Conservation (phyloP, 495 filamentous ascomycete species). For the Hyphodiscus hymeniophilus region DNA sequence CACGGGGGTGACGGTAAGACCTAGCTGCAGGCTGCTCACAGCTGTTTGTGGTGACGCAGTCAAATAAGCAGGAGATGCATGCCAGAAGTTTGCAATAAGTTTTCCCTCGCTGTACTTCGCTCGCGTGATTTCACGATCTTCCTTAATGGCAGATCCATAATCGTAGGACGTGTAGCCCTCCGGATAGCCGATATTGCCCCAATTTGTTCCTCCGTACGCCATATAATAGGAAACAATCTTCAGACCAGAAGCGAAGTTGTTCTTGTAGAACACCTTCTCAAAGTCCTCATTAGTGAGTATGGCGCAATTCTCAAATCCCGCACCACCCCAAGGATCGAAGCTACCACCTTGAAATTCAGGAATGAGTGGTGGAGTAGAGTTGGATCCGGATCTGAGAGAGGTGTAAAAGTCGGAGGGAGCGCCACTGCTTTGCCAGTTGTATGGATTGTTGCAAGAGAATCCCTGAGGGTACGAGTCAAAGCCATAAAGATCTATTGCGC, state of each 20-base stretch:
- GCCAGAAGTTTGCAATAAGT: conserved; percentile 59
- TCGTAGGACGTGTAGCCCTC: conserved; percentile 56
- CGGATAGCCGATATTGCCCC: conserved; percentile 67
- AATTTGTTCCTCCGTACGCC: conserved; percentile 64
- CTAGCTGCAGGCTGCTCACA: conserved; percentile 32
- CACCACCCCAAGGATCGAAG: background rate
- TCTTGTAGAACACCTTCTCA: conserved; percentile 72
- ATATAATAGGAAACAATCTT: conserved; percentile 60
- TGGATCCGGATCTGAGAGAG: background rate
- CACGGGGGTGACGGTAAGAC: conserved; percentile 50
- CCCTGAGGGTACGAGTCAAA: conserved; percentile 40
- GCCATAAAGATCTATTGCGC: conserved; percentile 60
- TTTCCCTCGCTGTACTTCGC: conserved; percentile 75
- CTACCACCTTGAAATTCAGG: conserved; percentile 2
- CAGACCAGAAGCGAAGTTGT: conserved; percentile 54
- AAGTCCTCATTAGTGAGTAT: conserved; percentile 57
- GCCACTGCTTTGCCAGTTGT: background rate
- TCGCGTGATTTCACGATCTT: conserved; percentile 53
- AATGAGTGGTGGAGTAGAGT: background rate
- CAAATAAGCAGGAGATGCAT: conserved; percentile 58
- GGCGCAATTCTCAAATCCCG: conserved; percentile 54
- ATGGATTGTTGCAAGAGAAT: background rate
- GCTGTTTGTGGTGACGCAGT: conserved; percentile 12
- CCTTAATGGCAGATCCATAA: conserved; percentile 54
- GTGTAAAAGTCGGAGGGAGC: background rate